These are phyloP conservation scores for Aquilaria yunnanensis DNA, from an alignment of 345 rosid genomes.

Conservation along the genomic window DNA sequence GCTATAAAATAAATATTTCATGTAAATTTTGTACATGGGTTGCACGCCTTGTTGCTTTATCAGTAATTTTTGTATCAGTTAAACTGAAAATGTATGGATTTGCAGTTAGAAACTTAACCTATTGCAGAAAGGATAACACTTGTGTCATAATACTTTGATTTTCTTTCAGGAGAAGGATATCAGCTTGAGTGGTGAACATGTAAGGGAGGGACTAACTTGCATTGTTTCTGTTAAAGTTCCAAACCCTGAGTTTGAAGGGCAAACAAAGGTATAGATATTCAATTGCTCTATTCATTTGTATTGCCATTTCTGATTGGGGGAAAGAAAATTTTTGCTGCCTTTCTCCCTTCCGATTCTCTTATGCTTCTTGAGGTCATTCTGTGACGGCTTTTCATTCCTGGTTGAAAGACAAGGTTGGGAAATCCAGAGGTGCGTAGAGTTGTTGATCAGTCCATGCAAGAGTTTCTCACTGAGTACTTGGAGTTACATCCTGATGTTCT, in stretches of 20 bases:
- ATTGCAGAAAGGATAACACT: not conserved
- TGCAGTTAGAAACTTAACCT: no score
- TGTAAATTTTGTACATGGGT: no score
- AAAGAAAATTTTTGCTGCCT: not conserved
- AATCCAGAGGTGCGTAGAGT: slow-evolving; percentile 96
- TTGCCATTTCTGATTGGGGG: not conserved
- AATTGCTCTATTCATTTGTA: slow-evolving; percentile 2
- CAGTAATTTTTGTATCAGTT: no score
- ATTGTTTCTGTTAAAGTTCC: slow-evolving; percentile 95
- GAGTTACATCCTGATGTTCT: slow-evolving; percentile 97
- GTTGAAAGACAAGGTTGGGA: slow-evolving; percentile 89
- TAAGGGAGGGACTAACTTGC: slow-evolving; percentile 95
- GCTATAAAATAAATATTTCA: no score
- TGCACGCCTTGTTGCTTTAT: no score
- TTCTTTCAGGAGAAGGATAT: slow-evolving; percentile 83
- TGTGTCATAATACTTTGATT: not conserved
- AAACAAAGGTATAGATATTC: slow-evolving; percentile 71
- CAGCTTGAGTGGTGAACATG: slow-evolving; percentile 90
- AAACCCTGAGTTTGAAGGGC: slow-evolving; percentile 99
- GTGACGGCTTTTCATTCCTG: slow-evolving; percentile 12
- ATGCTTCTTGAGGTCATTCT: slow-evolving; percentile 8
- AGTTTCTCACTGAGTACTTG: slow-evolving; percentile 86
- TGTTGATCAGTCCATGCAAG: slow-evolving; percentile 95
- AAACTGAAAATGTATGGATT: no score
- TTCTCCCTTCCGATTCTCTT: not conserved